Evolutionary conservation across 75 land plant genomes (phyloP), one percentile per base, ranked within the genome.

Genomic region (Ceratopteris richardii): DNA sequence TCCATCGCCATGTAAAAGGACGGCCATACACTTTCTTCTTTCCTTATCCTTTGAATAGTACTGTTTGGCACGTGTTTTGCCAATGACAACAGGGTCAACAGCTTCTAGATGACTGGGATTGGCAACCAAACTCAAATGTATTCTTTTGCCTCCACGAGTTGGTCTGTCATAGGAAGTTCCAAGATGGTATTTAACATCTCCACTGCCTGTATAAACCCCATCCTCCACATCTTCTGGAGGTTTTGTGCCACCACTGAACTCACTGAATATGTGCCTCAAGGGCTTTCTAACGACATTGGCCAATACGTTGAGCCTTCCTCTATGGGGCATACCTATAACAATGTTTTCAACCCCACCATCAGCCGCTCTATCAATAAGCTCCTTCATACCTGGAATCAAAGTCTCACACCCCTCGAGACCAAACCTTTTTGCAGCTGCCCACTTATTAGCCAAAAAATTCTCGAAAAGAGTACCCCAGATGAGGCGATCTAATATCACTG

Each of bases 81-180:
- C 98, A 56, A 93, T 59, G n/a, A 93, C 98, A 48, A 93, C 96
- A 29, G 98, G 95, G 61, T 91, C 84, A 2, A 89, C 98, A 51
- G 98, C 98, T 66, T 93, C 98, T 69, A 93, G 70, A 60, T 93
- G 98, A 69, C 98, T 93, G 10, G 98, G 98, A 63, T 93, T 93
- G 31, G 98, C 98, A 52, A 93, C 90, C 48, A 93, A 62, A 14
- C 96, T 89, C 20, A 93, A 63, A 72, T 93, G 98, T 20, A 93
- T 80, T 50, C 80, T 78, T 61, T 79, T 93, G 21, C 98, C 98
- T 56, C 82, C 83, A 33, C 95, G 74, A 24, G 98, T 93, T 21
- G 98, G 96, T 33, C 98, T 61, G 68, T 93, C 98, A 82, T 88
- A 93, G 7, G 98, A 93, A 50, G 98, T 93, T 31, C 98, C 98